Conservation (phyloP, 352 stramenopile genomes). For the Albugo candida region DNA sequence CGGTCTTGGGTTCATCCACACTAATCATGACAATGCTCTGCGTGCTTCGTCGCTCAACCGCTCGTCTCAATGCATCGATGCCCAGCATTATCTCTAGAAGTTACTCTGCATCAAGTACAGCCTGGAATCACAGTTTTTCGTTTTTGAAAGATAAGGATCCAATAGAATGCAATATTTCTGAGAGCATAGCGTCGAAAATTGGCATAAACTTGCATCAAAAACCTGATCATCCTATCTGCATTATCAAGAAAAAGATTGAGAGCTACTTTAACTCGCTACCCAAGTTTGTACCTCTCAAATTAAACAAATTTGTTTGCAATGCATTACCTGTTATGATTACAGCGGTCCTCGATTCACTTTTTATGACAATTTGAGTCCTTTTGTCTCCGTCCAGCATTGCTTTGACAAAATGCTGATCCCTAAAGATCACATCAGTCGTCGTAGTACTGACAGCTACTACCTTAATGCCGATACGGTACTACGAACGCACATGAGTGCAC, state of each 20-base stretch:
- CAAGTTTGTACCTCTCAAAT: too few relatives aligned
- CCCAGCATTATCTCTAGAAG: too few relatives aligned
- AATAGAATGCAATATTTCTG: constrained; percentile 79
- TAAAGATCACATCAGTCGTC: constrained; percentile 76
- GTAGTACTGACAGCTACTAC: constrained; percentile 82
- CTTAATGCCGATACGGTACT: constrained; percentile 63
- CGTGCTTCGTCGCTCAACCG: too few relatives aligned
- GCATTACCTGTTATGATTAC: too few relatives aligned
- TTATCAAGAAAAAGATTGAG: constrained; percentile 87
- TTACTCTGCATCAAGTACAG: too few relatives aligned
- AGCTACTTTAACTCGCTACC: constrained; percentile 74
- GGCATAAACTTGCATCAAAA: constrained; percentile 72
- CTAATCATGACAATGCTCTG: too few relatives aligned
- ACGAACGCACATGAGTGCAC: constrained; percentile 81
- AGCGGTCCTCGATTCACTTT: constrained; percentile 61
- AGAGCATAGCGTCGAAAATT: constrained; percentile 76
- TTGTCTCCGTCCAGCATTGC: constrained; percentile 76
- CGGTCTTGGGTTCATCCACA: too few relatives aligned
- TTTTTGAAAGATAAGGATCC: too few relatives aligned
- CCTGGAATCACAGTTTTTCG: too few relatives aligned
- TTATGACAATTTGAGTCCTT: constrained; percentile 72
- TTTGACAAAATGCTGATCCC: constrained; percentile 86
- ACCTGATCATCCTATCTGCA: constrained; percentile 78
- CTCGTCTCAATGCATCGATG: too few relatives aligned
- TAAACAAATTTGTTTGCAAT: too few relatives aligned